These are phyloP conservation scores for Lichtheimia ornata DNA, from an alignment of 371 early-diverging fungal genomes.

Conservation along the genomic window DNA sequence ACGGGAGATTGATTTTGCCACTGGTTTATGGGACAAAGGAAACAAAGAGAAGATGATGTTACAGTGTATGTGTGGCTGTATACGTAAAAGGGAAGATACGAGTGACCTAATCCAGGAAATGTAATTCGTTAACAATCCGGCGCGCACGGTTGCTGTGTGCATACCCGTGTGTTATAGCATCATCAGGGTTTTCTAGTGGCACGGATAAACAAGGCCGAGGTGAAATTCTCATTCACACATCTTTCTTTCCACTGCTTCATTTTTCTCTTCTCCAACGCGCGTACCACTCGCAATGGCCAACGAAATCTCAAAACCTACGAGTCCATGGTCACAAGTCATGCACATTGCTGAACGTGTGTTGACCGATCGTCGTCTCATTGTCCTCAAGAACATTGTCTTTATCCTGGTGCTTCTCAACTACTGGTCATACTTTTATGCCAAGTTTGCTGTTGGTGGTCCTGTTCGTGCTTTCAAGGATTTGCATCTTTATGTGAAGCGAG, in stretches of 20 bases:
- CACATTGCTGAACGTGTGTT: conserved; percentile 27
- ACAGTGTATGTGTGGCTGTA: too few species aligned
- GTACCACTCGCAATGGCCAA: conserved; percentile 19
- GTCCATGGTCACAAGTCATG: conserved; percentile 2
- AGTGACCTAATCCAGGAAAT: too few species aligned
- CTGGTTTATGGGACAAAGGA: too few species aligned
- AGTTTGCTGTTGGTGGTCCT: conserved; percentile 59
- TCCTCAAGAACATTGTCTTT: conserved; percentile 63
- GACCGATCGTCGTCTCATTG: conserved; percentile 39
- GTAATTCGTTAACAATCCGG: too few species aligned
- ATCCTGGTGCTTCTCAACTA: conserved; percentile 56
- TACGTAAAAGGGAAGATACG: too few species aligned
- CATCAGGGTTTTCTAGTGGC: too few species aligned
- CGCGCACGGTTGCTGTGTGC: too few species aligned
- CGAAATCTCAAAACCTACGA: conserved; percentile 14
- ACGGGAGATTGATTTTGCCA: too few species aligned
- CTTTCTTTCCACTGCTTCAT: not conserved
- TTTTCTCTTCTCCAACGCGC: conserved; percentile 3
- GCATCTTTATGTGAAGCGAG: conserved; percentile 43
- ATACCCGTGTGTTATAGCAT: too few species aligned
- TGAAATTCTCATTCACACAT: not conserved
- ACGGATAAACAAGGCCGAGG: conserved; percentile 1
- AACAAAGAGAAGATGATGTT: too few species aligned
- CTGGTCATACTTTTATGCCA: conserved; percentile 54
- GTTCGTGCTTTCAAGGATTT: conserved; percentile 51